phyloP scores from a whole-genome alignment of 2,329 filamentous ascomycete species.

The Diaporthe sp. region DNA sequence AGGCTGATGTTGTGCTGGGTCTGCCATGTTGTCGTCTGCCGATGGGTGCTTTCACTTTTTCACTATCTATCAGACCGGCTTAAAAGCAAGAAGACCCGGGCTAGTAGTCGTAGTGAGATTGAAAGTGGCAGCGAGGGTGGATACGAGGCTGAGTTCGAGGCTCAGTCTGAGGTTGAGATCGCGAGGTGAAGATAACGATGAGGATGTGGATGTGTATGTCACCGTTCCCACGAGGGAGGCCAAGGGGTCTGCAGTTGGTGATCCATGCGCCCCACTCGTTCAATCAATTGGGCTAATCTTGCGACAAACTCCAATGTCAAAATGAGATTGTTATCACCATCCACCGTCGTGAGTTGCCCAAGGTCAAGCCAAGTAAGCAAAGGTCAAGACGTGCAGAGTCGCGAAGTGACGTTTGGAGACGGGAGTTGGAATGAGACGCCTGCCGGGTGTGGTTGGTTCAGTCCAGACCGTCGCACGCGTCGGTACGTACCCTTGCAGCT shows the following conservation, averaged over 20 bases:
- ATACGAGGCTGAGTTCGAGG: background rate
- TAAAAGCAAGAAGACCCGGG: background rate
- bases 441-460: background rate
- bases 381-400: background rate
- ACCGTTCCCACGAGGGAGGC: constrained; percentile 37
- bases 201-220: background rate
- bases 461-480: background rate
- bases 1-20: constrained; percentile 60
- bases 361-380: background rate
- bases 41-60: background rate
- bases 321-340: background rate
- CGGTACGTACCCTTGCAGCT: background rate
- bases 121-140: background rate
- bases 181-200: background rate
- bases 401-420: background rate
- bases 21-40: constrained; percentile 65
- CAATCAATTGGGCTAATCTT: background rate
- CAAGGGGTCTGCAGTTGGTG: background rate
- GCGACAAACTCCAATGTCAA: background rate
- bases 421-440: background rate
- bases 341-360: background rate
- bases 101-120: background rate
- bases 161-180: background rate
- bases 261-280: constrained; percentile 35
- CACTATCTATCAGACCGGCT: background rate